phyloP scores from a whole-genome alignment of 140 eudicot species.

The Senecio squalidus region DNA sequence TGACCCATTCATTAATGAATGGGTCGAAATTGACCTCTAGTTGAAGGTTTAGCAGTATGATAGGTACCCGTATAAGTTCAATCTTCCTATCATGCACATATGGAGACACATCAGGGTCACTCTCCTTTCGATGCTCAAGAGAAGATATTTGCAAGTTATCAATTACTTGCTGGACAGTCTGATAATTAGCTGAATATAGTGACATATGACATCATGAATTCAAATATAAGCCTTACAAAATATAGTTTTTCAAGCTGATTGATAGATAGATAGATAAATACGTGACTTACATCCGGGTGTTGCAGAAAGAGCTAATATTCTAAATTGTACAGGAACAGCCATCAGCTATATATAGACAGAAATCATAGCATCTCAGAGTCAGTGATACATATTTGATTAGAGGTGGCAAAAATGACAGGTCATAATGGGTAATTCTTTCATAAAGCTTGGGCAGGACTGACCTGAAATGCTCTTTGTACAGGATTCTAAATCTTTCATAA shows the following conservation, averaged over 20 bases:
- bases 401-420: neutral
- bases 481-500: too few species aligned
- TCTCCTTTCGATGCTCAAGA: constrained; percentile 78
- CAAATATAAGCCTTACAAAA: constrained; percentile 8
- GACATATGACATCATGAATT: constrained; percentile 17
- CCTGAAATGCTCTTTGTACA: too few species aligned
- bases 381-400: neutral
- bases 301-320: constrained; percentile 86
- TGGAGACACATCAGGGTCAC: constrained; percentile 69
- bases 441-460: too few species aligned
- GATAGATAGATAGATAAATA: too few species aligned
- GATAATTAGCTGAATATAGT: constrained; percentile 44
- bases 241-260: neutral
- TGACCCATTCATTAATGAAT: neutral
- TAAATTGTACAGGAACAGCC: constrained; percentile 63
- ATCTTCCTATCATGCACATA: constrained; percentile 63
- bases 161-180: constrained; percentile 61
- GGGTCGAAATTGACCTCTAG: neutral
- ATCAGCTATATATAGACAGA: constrained; percentile 45
- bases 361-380: constrained; percentile 11
- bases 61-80: constrained; percentile 69
- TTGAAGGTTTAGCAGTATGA: neutral
- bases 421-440: neutral
- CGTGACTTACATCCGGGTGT: constrained; percentile 97
- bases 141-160: constrained; percentile 80